Base-by-base conservation (phyloP, 257 asterid genomes). In the Schizonepeta tenuifolia region DNA sequence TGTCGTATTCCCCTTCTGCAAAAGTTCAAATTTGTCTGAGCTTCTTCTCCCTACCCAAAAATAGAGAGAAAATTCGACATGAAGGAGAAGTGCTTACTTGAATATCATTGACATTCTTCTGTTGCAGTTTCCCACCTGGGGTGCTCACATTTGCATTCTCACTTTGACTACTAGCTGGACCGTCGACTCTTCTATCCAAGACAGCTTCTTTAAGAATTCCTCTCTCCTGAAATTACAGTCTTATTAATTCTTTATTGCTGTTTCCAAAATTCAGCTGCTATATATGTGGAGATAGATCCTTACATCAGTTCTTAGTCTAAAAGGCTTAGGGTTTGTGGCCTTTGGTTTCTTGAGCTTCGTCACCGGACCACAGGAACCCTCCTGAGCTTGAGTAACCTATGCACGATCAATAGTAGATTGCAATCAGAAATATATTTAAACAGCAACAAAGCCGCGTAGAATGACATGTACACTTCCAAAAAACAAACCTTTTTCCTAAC, bases 251-350 rank as follows among this genome's bases (percentile, higher is more conserved):
- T 50, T 24, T 33, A 40, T 24, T 65, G 18, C 46, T 14, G 28
- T 53, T 15, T 64, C 21, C 43, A 54, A 71, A 70, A 31, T 31
- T 35, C n/a, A 7, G 55, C 49, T 55, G n/a, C 21, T 54, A 18
- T 50, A 17, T 36, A 4, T 7, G 28, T 6, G 5, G 7, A 15
- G 38, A 24, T 24, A 31, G 71, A 70, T 70, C 69, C 94, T 90
- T 83, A 92, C 99, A 72, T 88, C 96, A 71, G 99, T 95, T 88
- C 98, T 85, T 70, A 95, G 92, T 83, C 95, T 88, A 81, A 95
- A 95, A 54, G 99, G 99, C 72, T 90, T 95, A 4, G 98, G 98
- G 50, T 87, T 87, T 65, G 99, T 92, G 41, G 87, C 86, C 88
- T 87, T 95, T 36, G 87, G 89, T 83, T 92, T 95, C 86, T 78